Conservation (phyloP, 108 stramenopile species). For the Schizochytrium sp. region DNA sequence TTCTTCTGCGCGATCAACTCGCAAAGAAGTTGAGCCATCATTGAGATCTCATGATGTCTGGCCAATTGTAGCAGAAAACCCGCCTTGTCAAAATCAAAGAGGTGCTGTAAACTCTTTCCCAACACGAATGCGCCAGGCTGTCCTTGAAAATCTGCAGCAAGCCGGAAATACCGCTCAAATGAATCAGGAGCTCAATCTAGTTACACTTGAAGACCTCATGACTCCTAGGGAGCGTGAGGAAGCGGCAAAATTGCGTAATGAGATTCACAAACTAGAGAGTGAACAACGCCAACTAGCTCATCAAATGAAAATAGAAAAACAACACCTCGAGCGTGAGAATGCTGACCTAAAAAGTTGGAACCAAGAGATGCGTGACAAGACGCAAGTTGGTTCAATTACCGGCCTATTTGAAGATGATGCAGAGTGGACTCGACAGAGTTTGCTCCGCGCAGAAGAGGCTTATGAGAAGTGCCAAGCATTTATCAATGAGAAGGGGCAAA, state of each 20-base stretch:
- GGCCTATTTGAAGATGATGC: not conserved
- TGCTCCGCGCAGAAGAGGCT: not conserved
- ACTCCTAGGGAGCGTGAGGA: not conserved
- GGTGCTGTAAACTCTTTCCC: not conserved
- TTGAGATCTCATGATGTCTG: no score
- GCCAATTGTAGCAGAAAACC: not conserved
- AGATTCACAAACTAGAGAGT: not conserved
- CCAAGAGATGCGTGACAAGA: not conserved
- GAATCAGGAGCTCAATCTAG: not conserved
- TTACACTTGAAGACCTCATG: constrained; percentile 10
- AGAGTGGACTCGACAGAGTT: not conserved
- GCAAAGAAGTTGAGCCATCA: no score
- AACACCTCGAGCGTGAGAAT: constrained; percentile 29
- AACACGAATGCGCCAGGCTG: constrained; percentile 25
- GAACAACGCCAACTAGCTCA: not conserved
- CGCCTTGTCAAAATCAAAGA: not conserved
- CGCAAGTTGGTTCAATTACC: constrained; percentile 8
- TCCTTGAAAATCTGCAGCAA: constrained; percentile 17
- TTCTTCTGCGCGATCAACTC: no score
- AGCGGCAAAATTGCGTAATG: not conserved
- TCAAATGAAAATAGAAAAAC: not conserved
- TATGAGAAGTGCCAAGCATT: not conserved
- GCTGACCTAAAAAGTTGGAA: not conserved
- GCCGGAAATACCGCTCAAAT: not conserved
- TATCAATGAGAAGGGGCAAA: not conserved